Evolutionary conservation across 2,329 filamentous ascomycete genomes (phyloP).

Genomic region (Hypocreales sp.): DNA sequence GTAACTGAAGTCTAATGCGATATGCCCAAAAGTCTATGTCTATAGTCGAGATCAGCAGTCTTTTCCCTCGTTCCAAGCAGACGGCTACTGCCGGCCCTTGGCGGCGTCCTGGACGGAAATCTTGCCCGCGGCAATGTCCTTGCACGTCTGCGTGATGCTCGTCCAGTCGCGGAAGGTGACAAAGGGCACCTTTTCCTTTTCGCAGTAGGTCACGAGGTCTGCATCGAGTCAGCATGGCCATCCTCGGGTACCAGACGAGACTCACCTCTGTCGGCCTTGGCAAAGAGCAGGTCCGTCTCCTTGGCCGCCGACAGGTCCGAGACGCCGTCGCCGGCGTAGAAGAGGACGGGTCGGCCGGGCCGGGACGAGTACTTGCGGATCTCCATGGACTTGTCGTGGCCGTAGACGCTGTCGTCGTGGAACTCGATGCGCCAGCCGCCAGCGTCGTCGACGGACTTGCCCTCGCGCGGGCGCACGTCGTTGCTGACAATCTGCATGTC

Average conservation of each 20-base stretch:
- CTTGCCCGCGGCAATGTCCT: slow-evolving; percentile 62
- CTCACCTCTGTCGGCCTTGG: slow-evolving; percentile 75
- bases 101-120: slow-evolving; percentile 57
- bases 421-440: slow-evolving; percentile 79
- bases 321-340: slow-evolving; percentile 92
- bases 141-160: slow-evolving; percentile 59
- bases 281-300: slow-evolving; percentile 87
- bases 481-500: slow-evolving; percentile 89
- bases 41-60: no score
- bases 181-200: slow-evolving; percentile 71
- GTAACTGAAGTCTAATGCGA: no score
- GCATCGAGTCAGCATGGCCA: slow-evolving; percentile 2
- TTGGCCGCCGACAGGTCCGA: slow-evolving; percentile 83
- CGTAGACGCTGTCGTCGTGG: slow-evolving; percentile 78
- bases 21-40: no score
- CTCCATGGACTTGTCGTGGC: slow-evolving; percentile 93
- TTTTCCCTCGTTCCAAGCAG: slow-evolving; percentile 9
- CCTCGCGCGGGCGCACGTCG: slow-evolving; percentile 46
- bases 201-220: slow-evolving; percentile 83
- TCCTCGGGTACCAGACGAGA: slow-evolving; percentile 1
- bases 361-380: slow-evolving; percentile 75
- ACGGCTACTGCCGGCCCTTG: slow-evolving; percentile 25
- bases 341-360: slow-evolving; percentile 63
- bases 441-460: slow-evolving; percentile 62
- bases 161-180: slow-evolving; percentile 77